Base-by-base conservation (phyloP, 768 basidiomycete species). In the Auricularia sp. region DNA sequence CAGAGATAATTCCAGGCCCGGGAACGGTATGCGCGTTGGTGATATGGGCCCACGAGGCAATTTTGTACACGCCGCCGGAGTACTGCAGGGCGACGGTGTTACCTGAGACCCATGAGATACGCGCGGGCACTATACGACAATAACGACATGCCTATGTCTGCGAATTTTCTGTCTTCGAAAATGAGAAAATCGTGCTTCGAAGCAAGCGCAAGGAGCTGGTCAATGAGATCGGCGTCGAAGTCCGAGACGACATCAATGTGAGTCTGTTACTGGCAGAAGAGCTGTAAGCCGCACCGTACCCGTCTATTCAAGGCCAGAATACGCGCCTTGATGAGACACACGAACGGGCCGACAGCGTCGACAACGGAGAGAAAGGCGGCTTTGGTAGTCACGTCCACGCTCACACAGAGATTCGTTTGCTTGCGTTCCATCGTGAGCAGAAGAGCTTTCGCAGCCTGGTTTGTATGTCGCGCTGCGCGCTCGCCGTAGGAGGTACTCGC, bases 151-250 rank as follows among this genome's bases (percentile, higher is more conserved):
- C 96, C 96, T 63, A 99, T 98, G 75, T 99, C 97, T 3, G 97
- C 96, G 71, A 99, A 99, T 76, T 99, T 99, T 68, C 97, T 82
- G 78, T 99, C 97, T 78, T 98, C 97, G 70, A 98, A 99, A 70
- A 98, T 94, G 63, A 96, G 75, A 77, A 98, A 99, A 71, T 97
- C 92, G 68, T 97, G 86, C 73, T 90, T 88, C 58, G 76, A 71
- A 71, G 88, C 87, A 6, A 98, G 83, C 42, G 80, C 79, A 66
- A 85, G 81, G 51, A 99, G 80, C 54, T 81, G 79, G 51, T 84
- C 78, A 64, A 95, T 84, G 58, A 98, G 76, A 6, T 81, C 82
- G 10, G 78, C 75, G 56, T 94, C 85, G 74, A 94, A 98, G 77
- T 98, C 94, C 69, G 94, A 89, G 65, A 99, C 81, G 69, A 99